phyloP scores from a whole-genome alignment of 208 protist genomes.

The Leishmania gerbilli region DNA sequence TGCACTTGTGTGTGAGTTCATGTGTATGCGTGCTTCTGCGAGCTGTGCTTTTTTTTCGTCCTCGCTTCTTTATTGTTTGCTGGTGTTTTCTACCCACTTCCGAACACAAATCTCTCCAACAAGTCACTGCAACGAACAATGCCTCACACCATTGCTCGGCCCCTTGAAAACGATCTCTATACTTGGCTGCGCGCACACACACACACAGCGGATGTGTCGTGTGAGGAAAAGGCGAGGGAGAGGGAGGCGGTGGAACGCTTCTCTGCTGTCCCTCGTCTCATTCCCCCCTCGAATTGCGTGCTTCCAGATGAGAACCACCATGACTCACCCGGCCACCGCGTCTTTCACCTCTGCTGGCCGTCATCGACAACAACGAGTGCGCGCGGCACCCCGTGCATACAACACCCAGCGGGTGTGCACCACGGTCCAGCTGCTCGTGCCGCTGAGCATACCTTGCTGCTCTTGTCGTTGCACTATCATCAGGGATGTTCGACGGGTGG shows the following conservation, averaged over 20 bases:
- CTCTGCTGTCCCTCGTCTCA: constrained; percentile 1
- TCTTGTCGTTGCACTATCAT: not conserved
- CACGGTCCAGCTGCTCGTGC: not conserved
- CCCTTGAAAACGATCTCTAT: not conserved
- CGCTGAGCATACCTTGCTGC: not conserved
- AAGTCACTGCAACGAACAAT: not conserved
- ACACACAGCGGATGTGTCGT: not conserved
- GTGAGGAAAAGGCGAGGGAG: not conserved
- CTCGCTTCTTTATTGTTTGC: constrained; percentile 12
- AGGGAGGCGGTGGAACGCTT: not conserved
- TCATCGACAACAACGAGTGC: not conserved
- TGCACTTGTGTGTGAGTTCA: not conserved
- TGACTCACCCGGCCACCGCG: not conserved
- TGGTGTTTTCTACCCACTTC: not conserved
- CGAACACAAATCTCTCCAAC: not conserved
- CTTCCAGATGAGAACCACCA: not conserved
- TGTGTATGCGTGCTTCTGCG: constrained; percentile 9
- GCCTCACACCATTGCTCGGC: too few species aligned
- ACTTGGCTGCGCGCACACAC: not conserved
- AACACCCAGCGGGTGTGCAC: not conserved
- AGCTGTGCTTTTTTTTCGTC: constrained; percentile 9
- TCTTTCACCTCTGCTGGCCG: not conserved
- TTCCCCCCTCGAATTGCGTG: not conserved
- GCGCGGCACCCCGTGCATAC: not conserved
- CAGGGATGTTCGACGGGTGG: not conserved